Conservation (phyloP, 352 stramenopile genomes). For the Phytophthora ohioensis region DNA sequence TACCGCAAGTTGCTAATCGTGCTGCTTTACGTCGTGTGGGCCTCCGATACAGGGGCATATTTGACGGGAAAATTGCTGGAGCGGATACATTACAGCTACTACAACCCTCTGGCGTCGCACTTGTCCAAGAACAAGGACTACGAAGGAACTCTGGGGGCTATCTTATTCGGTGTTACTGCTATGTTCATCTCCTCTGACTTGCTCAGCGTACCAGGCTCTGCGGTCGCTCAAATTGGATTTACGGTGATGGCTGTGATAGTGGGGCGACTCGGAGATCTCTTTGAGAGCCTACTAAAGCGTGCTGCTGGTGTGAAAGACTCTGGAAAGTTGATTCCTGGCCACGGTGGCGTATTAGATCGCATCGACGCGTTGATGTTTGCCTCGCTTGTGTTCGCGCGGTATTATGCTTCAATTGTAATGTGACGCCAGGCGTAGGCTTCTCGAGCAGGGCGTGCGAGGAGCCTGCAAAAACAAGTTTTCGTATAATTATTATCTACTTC, state of each 20-base stretch:
- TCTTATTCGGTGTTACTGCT: slow-evolving; percentile 83
- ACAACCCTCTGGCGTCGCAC: slow-evolving; percentile 88
- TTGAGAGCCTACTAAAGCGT: slow-evolving; percentile 96
- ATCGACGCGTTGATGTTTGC: slow-evolving; percentile 96
- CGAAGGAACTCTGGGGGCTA: slow-evolving; percentile 93
- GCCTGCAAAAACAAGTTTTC: slow-evolving; percentile 13
- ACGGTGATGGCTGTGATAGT: slow-evolving; percentile 92
- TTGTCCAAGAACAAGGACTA: slow-evolving; percentile 97
- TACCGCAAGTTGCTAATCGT: slow-evolving; percentile 76
- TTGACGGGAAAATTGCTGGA: slow-evolving; percentile 91
- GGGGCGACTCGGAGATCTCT: slow-evolving; percentile 95
- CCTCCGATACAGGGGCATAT: slow-evolving; percentile 94
- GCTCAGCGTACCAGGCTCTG: slow-evolving; percentile 80
- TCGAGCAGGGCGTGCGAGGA: slow-evolving; percentile 34
- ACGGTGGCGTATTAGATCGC: slow-evolving; percentile 96
- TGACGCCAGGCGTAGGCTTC: slow-evolving; percentile 37
- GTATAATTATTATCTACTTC: slow-evolving; percentile 15
- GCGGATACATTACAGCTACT: slow-evolving; percentile 83
- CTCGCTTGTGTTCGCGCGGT: slow-evolving; percentile 68
- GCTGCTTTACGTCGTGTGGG: slow-evolving; percentile 79
- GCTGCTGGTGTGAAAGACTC: slow-evolving; percentile 96
- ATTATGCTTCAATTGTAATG: slow-evolving; percentile 63
- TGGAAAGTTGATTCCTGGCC: slow-evolving; percentile 95
- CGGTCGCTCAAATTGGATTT: slow-evolving; percentile 85
- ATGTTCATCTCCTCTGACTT: slow-evolving; percentile 83